Base-by-base conservation (phyloP, 1,284 basidiomycete species). In the Papiliotrema nemorosa region DNA sequence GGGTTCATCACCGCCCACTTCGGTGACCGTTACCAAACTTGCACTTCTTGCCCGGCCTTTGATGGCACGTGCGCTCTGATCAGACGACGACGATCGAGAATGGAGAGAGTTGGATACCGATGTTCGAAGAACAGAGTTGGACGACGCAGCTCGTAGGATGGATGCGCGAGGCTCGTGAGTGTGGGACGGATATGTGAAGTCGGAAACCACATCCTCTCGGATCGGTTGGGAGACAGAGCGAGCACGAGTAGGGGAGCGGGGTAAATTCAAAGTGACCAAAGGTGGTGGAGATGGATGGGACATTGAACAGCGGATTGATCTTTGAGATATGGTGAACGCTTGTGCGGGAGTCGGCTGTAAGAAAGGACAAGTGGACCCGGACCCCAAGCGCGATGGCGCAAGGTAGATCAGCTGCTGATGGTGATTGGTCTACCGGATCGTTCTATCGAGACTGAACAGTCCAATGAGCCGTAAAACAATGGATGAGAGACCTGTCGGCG, bases 1-100 rank as follows among this genome's bases (percentile, higher is more conserved):
- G 41, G 84, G 79, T 18, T 84, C 82, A 58, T 85, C 81, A 62
- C 85, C 85, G 34, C 85, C 87, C 49, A 93, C 84, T 66, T 90
- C 82, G 68, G 92, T 90, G 46, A 94, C 88, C 64, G 91, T 90
- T 71, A 93, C 84, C 58, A 92, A 78, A 71, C 87, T 90, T 47
- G 80, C 81, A 55, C 86, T 88, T 52, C 89, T 81, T 16, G 77
- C 78, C n/a, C 88, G 78, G 22, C 81, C 79, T 59, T 80, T 80
- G 22, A 20, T 35, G 16, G 40, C 40, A 14, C 25, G 18, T 9
- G 35, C 29, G 14, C 45, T 46, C 7, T 37, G 40, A 42, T n/a
- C 16, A 20, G 44, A 10, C 14, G 26, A 43, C 14, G 42, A 31
- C 14, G 33, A 16, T 5, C 10, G 14, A 25, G 31, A 20, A 40